Evolutionary conservation across 805 yeast genomes (phyloP), one percentile per base, ranked within the genome.

Genomic region (Huiozyma sinensis): DNA sequence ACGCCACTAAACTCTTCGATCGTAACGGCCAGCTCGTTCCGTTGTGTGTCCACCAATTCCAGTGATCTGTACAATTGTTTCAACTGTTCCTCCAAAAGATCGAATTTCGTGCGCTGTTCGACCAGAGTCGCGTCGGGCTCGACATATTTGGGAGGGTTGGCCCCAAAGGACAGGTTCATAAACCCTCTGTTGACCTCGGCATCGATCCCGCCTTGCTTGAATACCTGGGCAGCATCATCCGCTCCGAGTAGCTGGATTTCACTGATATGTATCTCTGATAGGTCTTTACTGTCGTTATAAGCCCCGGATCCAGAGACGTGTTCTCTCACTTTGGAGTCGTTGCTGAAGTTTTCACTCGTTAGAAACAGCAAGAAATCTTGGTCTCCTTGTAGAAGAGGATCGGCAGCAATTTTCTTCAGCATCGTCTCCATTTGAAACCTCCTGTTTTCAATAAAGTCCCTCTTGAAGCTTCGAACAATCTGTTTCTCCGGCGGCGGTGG

Each of bases 401-500:
- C 77, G 33, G 63, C 63, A 6, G 84, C 68, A n/a, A 86, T 81
- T 56, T 83, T 83, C 33, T 62, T 65, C 47, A 92, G 71, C 98
- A 92, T 92, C 53, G 72, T 78, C 58, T 90, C 96, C 57, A 92
- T 70, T 5, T 90, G 85, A 27, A 81, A 68, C 45, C 97, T 71
- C 62, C 97, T 75, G 50, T 78, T 78, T 61, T 92, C 97, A 42
- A 92, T 79, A 54, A 92, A 89, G 53, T 81, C 88, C 52, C 86
- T 86, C 54, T 87, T 87, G 64, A 92, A 88, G 49, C 96, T 73
- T 5, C 97, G 97, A 44, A 89, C 81, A 6, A 83, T 83, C 49
- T 94, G 95, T 61, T 92, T 95, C 47, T 85, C 95, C 0, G 97
- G 89, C 4, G 97, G 97, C 1, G 97, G 95, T 1, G 98, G 97